Base-by-base conservation (phyloP, 176 grass and related monocot genomes). In the Zea luxurians region DNA sequence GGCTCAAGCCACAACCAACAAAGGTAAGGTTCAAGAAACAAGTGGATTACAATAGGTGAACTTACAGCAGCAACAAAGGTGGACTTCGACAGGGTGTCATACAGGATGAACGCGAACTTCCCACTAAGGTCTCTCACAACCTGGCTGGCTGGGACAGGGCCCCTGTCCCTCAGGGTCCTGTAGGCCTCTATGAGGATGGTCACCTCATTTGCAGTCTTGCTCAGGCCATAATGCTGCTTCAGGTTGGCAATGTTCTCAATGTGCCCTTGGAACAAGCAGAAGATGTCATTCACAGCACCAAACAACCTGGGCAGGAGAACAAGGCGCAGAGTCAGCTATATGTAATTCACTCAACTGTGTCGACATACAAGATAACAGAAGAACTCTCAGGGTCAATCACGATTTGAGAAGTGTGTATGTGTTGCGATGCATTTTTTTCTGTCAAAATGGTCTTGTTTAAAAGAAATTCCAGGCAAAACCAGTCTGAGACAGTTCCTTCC, bases 211-310 rank as follows among this genome's bases (percentile, higher is more conserved):
- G 91, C 91, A 41, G 84, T 93, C 81, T 93, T 97, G 82, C 84
- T 80, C 62, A 97, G 63, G 48, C 94, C 94, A 48, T 97, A 97
- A 64, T 97, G 89, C 63, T 97, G 91, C 83, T 97, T 97, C 82
- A 93, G 81, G 80, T 67, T 76, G 77, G 86, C 74, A 70, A 97
- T 86, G 79, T 97, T 97, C 74, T 97, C 91, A 77, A 97, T 59
- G 74, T 86, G 84, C 64, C 91, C 91, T 87, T 93, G 69, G 82
- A 94, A 93, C 75, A 97, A 61, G 85, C 94, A 97, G 68, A 94
- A 94, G 83, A 94, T 94, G 64, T 97, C 91, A 45, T 92, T 89
- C 65, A 88, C 89, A 57, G 84, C 87, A 73, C 88, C 86, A 48
- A 97, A 97, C 55, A 93, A 71, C 71, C 94, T 97, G 89, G 48